Evolutionary conservation across 192 early-diverging fungal species (phyloP), one percentile per base, ranked within the genome.

Genomic region (Podila verticillata): DNA sequence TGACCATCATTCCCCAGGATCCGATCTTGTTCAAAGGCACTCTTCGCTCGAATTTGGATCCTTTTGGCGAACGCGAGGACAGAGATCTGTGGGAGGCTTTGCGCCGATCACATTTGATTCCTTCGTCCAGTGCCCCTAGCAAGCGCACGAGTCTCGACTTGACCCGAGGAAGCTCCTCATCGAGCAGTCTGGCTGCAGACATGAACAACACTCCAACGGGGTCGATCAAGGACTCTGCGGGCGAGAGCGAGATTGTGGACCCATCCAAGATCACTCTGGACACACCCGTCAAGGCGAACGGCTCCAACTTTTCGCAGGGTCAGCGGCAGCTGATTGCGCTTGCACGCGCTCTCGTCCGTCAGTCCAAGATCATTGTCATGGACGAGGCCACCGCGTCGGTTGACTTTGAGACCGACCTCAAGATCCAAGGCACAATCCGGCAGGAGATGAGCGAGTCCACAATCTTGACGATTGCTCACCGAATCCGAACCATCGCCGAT

Each of bases 381-480:
- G 94, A 96, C 70, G 95, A 96, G 75, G 96, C 96, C 2, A 98
- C 97, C 0, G 97, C 96, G 9, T 90, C 89, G 2, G 93, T 98
- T 3, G 96, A 98, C 68, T 90, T 90, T 70, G 88, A 91, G 31
- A 96, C 94, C 0, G 96, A 98, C 73, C 74, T 83, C n/a, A 86
- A 83, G 44, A 96, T 98, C 73, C 96, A 98, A 86, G 71, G 72
- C 17, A 95, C 96, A 0, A 96, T 98, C 58, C 89, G 94, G 32
- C 82, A 90, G 57, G 87, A 87, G 35, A 94, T 96, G 84, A 82
- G 81, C 26, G 79, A 90, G 28, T 85, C 89, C 17, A 97, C 96
- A 1, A 70, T 98, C 28, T 66, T 98, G 35, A 91, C 89, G 56
- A 95, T 98, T 74, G 97, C 97, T 4, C 97, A 98, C 72, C 88